These are phyloP conservation scores for Carnegiea gigantea DNA, from an alignment of 179 eudicot genomes.

Conservation along the genomic window DNA sequence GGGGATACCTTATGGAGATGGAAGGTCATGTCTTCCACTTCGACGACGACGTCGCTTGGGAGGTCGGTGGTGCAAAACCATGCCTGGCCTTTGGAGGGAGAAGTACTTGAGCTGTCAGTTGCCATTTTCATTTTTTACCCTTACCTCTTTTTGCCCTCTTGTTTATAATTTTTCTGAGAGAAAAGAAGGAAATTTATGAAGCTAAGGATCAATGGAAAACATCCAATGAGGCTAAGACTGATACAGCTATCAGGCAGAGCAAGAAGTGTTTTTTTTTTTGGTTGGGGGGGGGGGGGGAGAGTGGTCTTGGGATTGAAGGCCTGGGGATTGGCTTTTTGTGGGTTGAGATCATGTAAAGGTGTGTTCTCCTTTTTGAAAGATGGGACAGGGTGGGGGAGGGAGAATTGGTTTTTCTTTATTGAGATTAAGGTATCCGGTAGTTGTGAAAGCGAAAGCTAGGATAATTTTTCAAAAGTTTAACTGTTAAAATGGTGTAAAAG, in stretches of 20 bases:
- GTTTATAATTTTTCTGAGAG: not conserved
- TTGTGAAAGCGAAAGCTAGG: not conserved
- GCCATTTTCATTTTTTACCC: constrained; percentile 35
- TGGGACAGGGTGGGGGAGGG: no score
- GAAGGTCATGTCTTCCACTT: constrained; percentile 81
- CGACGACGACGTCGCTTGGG: constrained; percentile 77
- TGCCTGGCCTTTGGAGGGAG: constrained; percentile 68
- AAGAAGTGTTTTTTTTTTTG: no score
- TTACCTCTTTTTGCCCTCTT: not conserved
- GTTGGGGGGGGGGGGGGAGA: no score
- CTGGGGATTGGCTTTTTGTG: no score
- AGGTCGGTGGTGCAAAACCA: constrained; percentile 93
- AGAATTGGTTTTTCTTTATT: no score
- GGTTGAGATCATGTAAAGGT: no score
- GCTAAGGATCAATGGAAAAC: not conserved
- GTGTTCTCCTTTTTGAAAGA: no score
- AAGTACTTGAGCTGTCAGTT: constrained; percentile 24
- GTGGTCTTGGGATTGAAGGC: no score
- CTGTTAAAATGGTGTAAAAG: not conserved
- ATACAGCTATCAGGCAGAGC: no score
- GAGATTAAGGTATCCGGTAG: no score
- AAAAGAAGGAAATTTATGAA: not conserved
- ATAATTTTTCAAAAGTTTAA: not conserved
- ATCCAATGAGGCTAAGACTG: not conserved
- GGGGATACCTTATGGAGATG: constrained; percentile 81